phyloP scores from a whole-genome alignment of 176 grass and related monocot genomes.

The Saccharum officinarum region DNA sequence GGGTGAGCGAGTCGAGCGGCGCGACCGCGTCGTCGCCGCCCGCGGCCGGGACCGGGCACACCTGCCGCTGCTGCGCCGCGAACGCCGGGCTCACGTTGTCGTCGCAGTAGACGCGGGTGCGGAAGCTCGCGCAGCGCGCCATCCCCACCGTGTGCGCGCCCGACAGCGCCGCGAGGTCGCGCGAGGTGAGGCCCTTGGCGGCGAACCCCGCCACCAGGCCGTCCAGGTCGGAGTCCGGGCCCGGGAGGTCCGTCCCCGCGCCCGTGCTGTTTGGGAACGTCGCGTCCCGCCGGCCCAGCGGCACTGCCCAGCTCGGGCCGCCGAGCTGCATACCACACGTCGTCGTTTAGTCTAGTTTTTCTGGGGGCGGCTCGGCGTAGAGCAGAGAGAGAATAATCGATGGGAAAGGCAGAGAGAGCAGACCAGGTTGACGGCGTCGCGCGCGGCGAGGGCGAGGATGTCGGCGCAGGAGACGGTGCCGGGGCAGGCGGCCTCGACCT shows the following conservation, averaged over 20 bases:
- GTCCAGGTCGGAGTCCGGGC: slow-evolving; percentile 39
- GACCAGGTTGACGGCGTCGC: slow-evolving; percentile 61
- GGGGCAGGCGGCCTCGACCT: slow-evolving; percentile 57
- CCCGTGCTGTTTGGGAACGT: slow-evolving; percentile 41
- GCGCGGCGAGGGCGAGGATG: slow-evolving; percentile 71
- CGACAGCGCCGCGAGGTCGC: slow-evolving; percentile 59
- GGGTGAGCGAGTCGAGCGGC: slow-evolving; percentile 62
- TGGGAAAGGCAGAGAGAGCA: background rate
- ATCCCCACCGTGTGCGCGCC: slow-evolving; percentile 70
- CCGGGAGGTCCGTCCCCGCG: slow-evolving; percentile 47
- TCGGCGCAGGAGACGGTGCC: slow-evolving; percentile 73
- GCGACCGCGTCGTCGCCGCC: slow-evolving; percentile 39
- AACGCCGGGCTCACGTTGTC: slow-evolving; percentile 44
- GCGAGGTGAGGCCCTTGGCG: slow-evolving; percentile 58
- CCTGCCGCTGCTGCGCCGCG: slow-evolving; percentile 15
- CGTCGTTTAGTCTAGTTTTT: no score
- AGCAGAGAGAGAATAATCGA: no score
- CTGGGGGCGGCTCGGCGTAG: no score
- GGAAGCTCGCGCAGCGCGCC: slow-evolving; percentile 51
- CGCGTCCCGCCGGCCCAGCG: slow-evolving; percentile 65
- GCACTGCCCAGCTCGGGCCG: slow-evolving; percentile 74
- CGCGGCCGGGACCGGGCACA: slow-evolving; percentile 28
- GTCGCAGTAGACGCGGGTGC: slow-evolving; percentile 60
- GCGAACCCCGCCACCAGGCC: slow-evolving; percentile 48
- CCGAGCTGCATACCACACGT: slow-evolving; percentile 43